Conservation (phyloP, 2,329 filamentous ascomycete species). For the Clarireedia monteithiana region DNA sequence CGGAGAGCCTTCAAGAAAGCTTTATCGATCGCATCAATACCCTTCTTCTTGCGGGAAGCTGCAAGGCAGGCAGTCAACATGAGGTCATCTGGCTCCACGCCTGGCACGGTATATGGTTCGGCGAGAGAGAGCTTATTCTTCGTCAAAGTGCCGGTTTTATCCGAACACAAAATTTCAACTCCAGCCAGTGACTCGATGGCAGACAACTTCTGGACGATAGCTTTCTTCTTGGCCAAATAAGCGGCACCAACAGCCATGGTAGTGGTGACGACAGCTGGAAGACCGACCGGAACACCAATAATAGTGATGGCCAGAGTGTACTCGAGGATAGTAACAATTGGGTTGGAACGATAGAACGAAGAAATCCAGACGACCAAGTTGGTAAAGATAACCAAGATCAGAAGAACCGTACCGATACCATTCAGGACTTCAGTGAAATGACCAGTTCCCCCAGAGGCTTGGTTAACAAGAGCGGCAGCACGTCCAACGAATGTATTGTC, state of each 20-base stretch:
- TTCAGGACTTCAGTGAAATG: constrained; percentile 91
- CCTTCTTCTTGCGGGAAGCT: constrained; percentile 90
- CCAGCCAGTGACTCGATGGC: constrained; percentile 88
- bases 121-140: constrained; percentile 89
- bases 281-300: constrained; percentile 86
- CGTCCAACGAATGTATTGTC: constrained; percentile 88
- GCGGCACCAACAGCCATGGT: constrained; percentile 92
- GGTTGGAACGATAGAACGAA: constrained; percentile 80
- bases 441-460: constrained; percentile 64
- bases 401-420: constrained; percentile 72
- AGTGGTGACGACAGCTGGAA: constrained; percentile 86
- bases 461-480: constrained; percentile 76
- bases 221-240: constrained; percentile 86
- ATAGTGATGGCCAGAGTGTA: constrained; percentile 88
- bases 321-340: constrained; percentile 69
- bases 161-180: constrained; percentile 89
- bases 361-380: constrained; percentile 78
- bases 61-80: constrained; percentile 89
- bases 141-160: constrained; percentile 89
- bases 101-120: constrained; percentile 75
- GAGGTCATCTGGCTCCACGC: constrained; percentile 78
- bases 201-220: constrained; percentile 86
- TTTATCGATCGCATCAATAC: constrained; percentile 91
- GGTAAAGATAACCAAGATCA: constrained; percentile 74
- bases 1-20: constrained; percentile 82